Evolutionary conservation across 495 filamentous ascomycete genomes (phyloP), one percentile per base, ranked within the genome.

Genomic region (Ascobolus immersus): DNA sequence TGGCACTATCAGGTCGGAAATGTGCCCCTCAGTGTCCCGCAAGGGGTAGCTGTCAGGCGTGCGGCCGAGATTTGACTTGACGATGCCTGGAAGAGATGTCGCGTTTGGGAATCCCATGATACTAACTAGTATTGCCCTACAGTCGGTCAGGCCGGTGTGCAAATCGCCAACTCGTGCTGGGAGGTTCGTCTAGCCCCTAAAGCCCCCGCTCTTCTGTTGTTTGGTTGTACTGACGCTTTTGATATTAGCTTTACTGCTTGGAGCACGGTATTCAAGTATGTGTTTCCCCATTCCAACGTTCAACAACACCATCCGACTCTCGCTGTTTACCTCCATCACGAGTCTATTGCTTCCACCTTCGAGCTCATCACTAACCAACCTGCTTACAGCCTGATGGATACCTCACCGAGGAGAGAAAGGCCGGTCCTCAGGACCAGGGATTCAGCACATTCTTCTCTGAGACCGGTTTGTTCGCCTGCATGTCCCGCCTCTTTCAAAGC

Each of bases 361-460:
- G 17, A 5, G 28, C 21, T 33, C 17, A 19, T 33, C 30, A 32
- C 17, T 32, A 32, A 32, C 2, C 11, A 32, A 32, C 29, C 11
- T 22, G 28, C 20, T 38, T 38, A 35, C 60, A 96, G 86, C 81
- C 86, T 48, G 86, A 96, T 71, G 86, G 86, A 57, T 92, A 77
- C 60, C 69, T 96, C 58, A 94, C 84, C 45, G 84, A 94, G 54
- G 89, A 96, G 63, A 80, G 82, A 60, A 91, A 93, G 61, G 67
- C 59, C 42, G 68, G 67, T 49, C 77, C 91, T 37, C 78, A 80
- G 42, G 89, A 94, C 55, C 79, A 91, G 47, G 86, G 86, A 37
- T 96, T 96, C 65, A 91, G 80, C 69, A 94, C 86, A 52, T 96
- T 96, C 70, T 96, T 96, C 68, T 93, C 89, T 39, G 86, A 96